phyloP scores from a whole-genome alignment of 148 eudicot genomes.

The Salicornia ramosissima region DNA sequence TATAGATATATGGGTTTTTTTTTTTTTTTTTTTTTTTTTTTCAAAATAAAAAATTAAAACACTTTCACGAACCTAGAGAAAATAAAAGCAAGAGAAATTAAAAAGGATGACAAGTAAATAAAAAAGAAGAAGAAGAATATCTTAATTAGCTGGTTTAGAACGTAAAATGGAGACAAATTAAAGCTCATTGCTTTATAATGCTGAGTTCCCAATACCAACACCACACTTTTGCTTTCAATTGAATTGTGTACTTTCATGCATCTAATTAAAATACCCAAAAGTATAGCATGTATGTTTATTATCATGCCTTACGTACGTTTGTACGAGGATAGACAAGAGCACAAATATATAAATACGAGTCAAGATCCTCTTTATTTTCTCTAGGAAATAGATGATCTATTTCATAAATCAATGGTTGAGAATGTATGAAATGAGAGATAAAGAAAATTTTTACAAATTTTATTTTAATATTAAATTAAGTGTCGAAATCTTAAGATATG shows the following conservation, averaged over 20 bases:
- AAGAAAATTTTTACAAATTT: no score
- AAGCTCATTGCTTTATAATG: constrained; percentile 23
- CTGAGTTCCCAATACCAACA: constrained; percentile 11
- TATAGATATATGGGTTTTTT: constrained; percentile 49
- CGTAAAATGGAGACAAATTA: constrained; percentile 25
- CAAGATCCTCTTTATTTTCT: no score
- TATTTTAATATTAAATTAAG: no score
- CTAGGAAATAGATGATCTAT: no score
- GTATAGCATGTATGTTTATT: background rate
- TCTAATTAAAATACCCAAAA: constrained; percentile 18
- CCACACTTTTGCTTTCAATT: constrained; percentile 25
- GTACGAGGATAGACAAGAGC: background rate
- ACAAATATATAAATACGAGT: background rate
- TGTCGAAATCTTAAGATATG: background rate
- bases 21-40: no score
- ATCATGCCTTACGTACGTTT: background rate
- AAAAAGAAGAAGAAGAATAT: background rate
- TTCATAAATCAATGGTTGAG: no score
- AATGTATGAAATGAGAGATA: no score
- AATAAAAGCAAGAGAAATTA: no score
- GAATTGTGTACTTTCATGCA: constrained; percentile 22
- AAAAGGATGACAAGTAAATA: background rate
- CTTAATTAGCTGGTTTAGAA: constrained; percentile 11
- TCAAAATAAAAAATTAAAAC: no score
- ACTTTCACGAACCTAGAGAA: constrained; percentile 38